Evolutionary conservation across 768 basidiomycete species (phyloP).

Genomic region (Amanita molliuscula): DNA sequence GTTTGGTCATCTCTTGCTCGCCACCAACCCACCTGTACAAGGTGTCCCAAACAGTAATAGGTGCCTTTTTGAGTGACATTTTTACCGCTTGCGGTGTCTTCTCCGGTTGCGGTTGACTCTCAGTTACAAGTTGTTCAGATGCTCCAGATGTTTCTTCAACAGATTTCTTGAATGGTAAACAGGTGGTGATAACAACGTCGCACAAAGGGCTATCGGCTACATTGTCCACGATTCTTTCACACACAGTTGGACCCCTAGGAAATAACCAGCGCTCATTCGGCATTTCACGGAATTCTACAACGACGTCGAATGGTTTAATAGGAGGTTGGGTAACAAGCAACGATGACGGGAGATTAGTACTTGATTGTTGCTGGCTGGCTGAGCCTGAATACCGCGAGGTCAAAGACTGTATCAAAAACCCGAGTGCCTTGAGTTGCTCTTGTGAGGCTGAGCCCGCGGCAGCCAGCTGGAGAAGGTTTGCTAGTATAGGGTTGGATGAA

Average conservation of each 20-base stretch:
- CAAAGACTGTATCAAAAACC: conserved; percentile 63
- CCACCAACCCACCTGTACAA: conserved; percentile 54
- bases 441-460: conserved; percentile 50
- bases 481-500: conserved; percentile 54
- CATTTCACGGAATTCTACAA: conserved; percentile 60
- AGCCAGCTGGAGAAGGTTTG: conserved; percentile 54
- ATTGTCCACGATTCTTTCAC: conserved; percentile 25
- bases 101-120: conserved; percentile 8
- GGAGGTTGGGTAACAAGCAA: conserved; percentile 14
- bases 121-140: conserved; percentile 6
- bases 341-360: conserved; percentile 8
- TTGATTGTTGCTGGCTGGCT: conserved; percentile 8
- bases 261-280: conserved; percentile 58
- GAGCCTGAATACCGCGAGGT: conserved; percentile 22
- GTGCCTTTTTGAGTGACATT: conserved; percentile 39
- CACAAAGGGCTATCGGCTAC: conserved; percentile 11
- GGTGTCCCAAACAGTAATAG: conserved; percentile 44
- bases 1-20: conserved; percentile 39
- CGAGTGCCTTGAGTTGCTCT: conserved; percentile 59
- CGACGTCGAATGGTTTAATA: conserved; percentile 57
- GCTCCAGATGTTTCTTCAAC: conserved; percentile 8
- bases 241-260: conserved; percentile 47
- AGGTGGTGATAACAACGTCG: conserved; percentile 31
- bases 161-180: conserved; percentile 31
- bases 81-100: conserved; percentile 25